phyloP scores from a whole-genome alignment of 2,329 filamentous ascomycete genomes.

The Paraconiothyrium brasiliense region DNA sequence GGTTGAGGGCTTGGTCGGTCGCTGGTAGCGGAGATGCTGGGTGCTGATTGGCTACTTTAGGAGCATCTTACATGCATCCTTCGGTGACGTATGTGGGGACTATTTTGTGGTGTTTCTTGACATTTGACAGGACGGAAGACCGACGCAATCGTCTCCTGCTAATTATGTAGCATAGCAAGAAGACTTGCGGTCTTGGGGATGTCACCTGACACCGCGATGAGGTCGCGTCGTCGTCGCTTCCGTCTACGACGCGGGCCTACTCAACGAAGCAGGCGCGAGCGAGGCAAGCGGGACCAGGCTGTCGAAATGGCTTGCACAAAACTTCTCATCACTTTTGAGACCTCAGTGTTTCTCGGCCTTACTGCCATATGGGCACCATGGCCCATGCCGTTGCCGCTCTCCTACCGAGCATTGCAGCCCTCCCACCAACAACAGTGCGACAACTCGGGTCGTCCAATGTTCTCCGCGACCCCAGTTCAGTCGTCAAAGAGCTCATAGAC shows the following conservation, averaged over 20 bases:
- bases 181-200: neutral
- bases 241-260: neutral
- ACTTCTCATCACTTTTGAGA: neutral
- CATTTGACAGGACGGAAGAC: neutral
- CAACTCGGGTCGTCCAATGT: conserved; percentile 69
- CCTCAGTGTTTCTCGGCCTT: neutral
- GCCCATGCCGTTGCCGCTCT: conserved; percentile 13
- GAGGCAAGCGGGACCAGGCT: conserved; percentile 15
- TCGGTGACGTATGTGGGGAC: conserved; percentile 23
- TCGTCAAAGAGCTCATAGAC: conserved; percentile 81
- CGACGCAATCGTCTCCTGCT: no score
- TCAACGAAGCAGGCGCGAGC: conserved; percentile 33
- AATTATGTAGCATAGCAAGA: no score
- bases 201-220: conserved; percentile 31
- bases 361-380: conserved; percentile 20
- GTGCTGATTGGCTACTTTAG: conserved; percentile 31
- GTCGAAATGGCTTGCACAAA: conserved; percentile 2
- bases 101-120: neutral
- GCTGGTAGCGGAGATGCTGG: neutral
- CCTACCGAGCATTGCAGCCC: conserved; percentile 48
- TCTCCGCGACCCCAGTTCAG: conserved; percentile 66
- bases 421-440: conserved; percentile 56
- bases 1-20: neutral
- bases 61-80: conserved; percentile 23
- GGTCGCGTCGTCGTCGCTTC: conserved; percentile 28